Conservation (phyloP, 768 basidiomycete genomes). For the Psilocybe cubensis region DNA sequence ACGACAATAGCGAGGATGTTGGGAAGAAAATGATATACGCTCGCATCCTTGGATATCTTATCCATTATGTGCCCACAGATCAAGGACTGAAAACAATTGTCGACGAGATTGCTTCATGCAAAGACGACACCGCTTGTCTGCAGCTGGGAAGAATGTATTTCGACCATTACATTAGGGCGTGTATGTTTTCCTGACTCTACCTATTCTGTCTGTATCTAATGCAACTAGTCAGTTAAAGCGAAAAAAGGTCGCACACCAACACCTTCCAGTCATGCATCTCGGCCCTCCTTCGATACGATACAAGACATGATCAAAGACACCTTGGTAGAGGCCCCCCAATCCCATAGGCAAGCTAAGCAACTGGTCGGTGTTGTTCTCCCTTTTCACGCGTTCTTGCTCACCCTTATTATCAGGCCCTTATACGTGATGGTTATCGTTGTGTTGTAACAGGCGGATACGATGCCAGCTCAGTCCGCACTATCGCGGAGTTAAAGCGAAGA, state of each 20-base stretch:
- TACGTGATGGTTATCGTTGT: slow-evolving; percentile 39
- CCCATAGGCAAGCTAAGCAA: slow-evolving; percentile 20
- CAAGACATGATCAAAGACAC: slow-evolving; percentile 21
- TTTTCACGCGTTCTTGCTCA: not conserved
- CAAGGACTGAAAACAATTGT: slow-evolving; percentile 16
- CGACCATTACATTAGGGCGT: slow-evolving; percentile 29
- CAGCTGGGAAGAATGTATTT: slow-evolving; percentile 27
- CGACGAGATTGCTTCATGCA: slow-evolving; percentile 15
- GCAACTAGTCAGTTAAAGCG: slow-evolving; percentile 12
- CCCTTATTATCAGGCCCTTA: slow-evolving; percentile 29
- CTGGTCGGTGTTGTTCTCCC: not conserved
- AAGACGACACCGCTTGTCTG: slow-evolving; percentile 14
- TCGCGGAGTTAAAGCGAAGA: slow-evolving; percentile 12
- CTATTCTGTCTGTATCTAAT: slow-evolving; percentile 10
- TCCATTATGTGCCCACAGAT: slow-evolving; percentile 20
- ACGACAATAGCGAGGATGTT: slow-evolving; percentile 11
- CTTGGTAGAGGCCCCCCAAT: slow-evolving; percentile 18
- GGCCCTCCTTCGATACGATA: slow-evolving; percentile 24
- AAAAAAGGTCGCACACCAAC: slow-evolving; percentile 15
- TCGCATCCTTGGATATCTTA: slow-evolving; percentile 27
- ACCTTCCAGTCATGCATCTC: slow-evolving; percentile 23
- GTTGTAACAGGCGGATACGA: slow-evolving; percentile 32
- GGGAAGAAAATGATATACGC: slow-evolving; percentile 19
- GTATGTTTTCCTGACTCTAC: slow-evolving; percentile 21
- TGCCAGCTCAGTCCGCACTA: not conserved